Conservation (phyloP, 805 yeast species). For the Yarrowia osloensis region DNA sequence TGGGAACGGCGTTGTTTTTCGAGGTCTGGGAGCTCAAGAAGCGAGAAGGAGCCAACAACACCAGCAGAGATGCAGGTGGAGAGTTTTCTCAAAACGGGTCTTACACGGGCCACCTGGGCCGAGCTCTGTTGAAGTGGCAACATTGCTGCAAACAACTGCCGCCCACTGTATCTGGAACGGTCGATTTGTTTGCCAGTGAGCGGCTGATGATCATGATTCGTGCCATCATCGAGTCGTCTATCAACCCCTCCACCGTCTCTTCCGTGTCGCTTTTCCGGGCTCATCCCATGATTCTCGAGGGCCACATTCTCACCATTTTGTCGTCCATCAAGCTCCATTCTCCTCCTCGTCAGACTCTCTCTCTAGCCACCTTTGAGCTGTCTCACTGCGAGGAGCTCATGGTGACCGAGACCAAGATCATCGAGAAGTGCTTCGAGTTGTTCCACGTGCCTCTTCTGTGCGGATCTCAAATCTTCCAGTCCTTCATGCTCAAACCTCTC, state of each 20-base stretch:
- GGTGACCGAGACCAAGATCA: constrained; percentile 33
- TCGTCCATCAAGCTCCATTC: constrained; percentile 29
- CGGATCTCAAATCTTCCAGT: constrained; percentile 37
- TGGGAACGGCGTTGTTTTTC: constrained; percentile 38
- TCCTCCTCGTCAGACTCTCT: constrained; percentile 20
- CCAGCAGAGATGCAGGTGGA: neutral
- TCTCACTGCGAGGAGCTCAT: constrained; percentile 28
- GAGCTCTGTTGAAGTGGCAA: constrained; percentile 23
- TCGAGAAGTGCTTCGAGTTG: constrained; percentile 37
- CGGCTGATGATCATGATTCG: constrained; percentile 28
- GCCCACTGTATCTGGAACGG: constrained; percentile 20
- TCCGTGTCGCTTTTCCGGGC: constrained; percentile 25
- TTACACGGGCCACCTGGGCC: neutral
- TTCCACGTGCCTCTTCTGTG: constrained; percentile 37
- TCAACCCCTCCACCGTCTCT: constrained; percentile 15
- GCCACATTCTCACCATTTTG: constrained; percentile 33
- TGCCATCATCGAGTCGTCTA: constrained; percentile 22
- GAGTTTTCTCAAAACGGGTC: neutral
- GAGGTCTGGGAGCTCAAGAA: constrained; percentile 34
- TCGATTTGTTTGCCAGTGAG: constrained; percentile 14
- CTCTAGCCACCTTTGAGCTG: constrained; percentile 10
- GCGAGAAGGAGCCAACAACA: neutral
- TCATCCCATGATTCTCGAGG: constrained; percentile 36
- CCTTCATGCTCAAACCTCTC: constrained; percentile 37
- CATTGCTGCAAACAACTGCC: constrained; percentile 22